Evolutionary conservation across 768 basidiomycete species (phyloP).

Genomic region (Phlebiopsis flavidoalba): DNA sequence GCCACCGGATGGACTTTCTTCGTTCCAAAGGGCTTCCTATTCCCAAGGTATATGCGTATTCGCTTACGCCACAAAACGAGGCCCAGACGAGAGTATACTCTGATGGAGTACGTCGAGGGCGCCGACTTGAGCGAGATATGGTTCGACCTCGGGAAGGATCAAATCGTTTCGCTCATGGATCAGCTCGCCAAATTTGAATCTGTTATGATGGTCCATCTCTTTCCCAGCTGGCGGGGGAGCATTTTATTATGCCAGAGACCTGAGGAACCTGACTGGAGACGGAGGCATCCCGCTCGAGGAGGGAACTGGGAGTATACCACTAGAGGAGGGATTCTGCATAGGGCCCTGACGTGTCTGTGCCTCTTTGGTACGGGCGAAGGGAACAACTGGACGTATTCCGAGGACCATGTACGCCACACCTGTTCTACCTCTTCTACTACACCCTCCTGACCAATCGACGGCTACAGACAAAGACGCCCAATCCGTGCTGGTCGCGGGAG

Average conservation of each 20-base stretch:
- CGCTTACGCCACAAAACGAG: slow-evolving; percentile 8
- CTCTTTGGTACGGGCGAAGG: slow-evolving; percentile 45
- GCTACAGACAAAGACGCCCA: slow-evolving; percentile 39
- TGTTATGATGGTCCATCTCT: slow-evolving; percentile 39
- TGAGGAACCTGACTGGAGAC: slow-evolving; percentile 33
- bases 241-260: slow-evolving; percentile 42
- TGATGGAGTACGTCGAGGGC: slow-evolving; percentile 8
- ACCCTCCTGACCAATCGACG: too few relatives aligned
- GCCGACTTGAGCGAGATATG: slow-evolving; percentile 6
- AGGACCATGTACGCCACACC: slow-evolving; percentile 35
- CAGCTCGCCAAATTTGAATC: slow-evolving; percentile 6
- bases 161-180: slow-evolving; percentile 2
- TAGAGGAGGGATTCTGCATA: too few relatives aligned
- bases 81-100: slow-evolving; percentile 9
- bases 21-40: slow-evolving; percentile 18
- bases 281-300: slow-evolving; percentile 30
- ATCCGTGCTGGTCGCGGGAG: slow-evolving; percentile 36
- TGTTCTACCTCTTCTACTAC: too few relatives aligned
- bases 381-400: slow-evolving; percentile 42
- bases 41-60: slow-evolving; percentile 20
- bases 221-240: slow-evolving; percentile 50
- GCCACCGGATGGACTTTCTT: slow-evolving; percentile 19
- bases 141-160: not conserved
- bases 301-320: too few relatives aligned
- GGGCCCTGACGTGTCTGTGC: too few relatives aligned